These are phyloP conservation scores for Wickerhamiella pararugosa DNA, from an alignment of 1,139 yeast genomes.

Conservation along the genomic window DNA sequence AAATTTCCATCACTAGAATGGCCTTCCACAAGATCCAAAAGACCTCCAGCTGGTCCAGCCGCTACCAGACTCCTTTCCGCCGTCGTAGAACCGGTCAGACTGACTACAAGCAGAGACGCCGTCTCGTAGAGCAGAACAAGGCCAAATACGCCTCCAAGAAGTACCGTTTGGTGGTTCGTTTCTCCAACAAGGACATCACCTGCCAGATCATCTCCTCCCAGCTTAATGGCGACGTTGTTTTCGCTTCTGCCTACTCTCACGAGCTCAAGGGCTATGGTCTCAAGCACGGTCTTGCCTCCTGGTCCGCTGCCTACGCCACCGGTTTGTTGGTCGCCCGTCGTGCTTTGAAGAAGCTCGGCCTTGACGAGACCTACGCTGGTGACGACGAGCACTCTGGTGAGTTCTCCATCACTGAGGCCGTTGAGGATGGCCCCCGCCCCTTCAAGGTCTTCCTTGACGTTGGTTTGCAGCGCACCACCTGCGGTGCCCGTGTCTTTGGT, in stretches of 20 bases:
- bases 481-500: slow-evolving; percentile 99
- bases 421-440: slow-evolving; percentile 99
- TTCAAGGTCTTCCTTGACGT: slow-evolving; percentile 99
- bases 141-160: slow-evolving; percentile 99
- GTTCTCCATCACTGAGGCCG: slow-evolving; percentile 95
- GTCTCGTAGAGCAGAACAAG: slow-evolving; percentile 99
- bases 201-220: slow-evolving; percentile 95
- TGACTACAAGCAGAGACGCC: slow-evolving; percentile 99
- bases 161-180: slow-evolving; percentile 98
- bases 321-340: slow-evolving; percentile 99
- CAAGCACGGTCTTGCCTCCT: slow-evolving; percentile 98
- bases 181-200: slow-evolving; percentile 99
- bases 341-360: slow-evolving; percentile 93
- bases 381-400: slow-evolving; percentile 99
- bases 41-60: slow-evolving; percentile 93
- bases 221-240: slow-evolving; percentile 91
- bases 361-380: slow-evolving; percentile 96
- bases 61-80: slow-evolving; percentile 99
- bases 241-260: slow-evolving; percentile 97
- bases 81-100: slow-evolving; percentile 99
- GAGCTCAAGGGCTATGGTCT: slow-evolving; percentile 98
- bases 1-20: slow-evolving; percentile 34
- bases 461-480: slow-evolving; percentile 99
- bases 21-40: slow-evolving; percentile 58
- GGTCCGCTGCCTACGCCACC: slow-evolving; percentile 99